Conservation (phyloP, 2,329 filamentous ascomycete species). For the Fusarium sp. region DNA sequence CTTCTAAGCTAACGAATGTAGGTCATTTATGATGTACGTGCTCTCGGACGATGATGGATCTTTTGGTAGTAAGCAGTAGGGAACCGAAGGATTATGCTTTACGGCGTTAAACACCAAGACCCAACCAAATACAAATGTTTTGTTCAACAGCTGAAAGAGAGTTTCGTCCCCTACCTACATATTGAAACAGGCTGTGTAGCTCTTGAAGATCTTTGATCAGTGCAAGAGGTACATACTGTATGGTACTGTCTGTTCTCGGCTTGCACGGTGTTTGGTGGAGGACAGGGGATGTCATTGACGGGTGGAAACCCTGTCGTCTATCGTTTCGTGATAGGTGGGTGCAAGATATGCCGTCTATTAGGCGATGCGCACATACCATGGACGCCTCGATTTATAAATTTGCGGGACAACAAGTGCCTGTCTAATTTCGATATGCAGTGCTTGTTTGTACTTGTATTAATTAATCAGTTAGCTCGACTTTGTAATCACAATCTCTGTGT, state of each 20-base stretch:
- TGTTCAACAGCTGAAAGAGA: constrained; percentile 41
- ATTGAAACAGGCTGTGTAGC: not conserved
- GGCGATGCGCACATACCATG: constrained; percentile 34
- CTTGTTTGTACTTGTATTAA: constrained; percentile 19
- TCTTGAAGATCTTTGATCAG: not conserved
- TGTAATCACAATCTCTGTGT: not conserved
- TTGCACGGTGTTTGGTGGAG: constrained; percentile 34
- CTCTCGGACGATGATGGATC: not conserved
- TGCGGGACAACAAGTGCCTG: constrained; percentile 33
- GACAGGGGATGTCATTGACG: constrained; percentile 17
- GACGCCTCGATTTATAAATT: constrained; percentile 31
- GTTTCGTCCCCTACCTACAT: constrained; percentile 37
- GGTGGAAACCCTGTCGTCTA: constrained; percentile 27
- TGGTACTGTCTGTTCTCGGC: constrained; percentile 5
- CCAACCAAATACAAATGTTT: constrained; percentile 40
- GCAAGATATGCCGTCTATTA: constrained; percentile 46
- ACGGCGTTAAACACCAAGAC: not conserved
- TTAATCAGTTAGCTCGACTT: constrained; percentile 14
- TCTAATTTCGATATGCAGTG: constrained; percentile 36
- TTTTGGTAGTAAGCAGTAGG: not conserved
- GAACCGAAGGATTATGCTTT: not conserved
- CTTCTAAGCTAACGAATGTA: not conserved
- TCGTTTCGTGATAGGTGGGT: constrained; percentile 45
- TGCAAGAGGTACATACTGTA: not conserved
- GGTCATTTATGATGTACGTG: constrained; percentile 1